Percentiles rank a stretch among this genome's conserved stretches.
phyloP scores from a whole-genome alignment of 1,139 yeast species.

The Debaryomycetaceae sp. region DNA sequence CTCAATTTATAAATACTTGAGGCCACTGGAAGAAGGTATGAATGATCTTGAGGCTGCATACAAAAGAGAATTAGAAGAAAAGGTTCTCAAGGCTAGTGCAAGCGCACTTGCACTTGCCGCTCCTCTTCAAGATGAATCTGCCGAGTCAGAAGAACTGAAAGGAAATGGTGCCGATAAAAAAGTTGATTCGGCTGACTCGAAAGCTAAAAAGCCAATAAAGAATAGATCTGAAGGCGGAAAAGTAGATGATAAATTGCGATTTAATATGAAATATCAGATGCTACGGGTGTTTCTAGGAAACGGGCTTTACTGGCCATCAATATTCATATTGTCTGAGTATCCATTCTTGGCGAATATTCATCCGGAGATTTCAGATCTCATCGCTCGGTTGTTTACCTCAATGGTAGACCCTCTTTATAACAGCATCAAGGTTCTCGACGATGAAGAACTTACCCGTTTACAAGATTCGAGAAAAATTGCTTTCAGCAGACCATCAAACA shows the following conservation, averaged over 20 bases:
- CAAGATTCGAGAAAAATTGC: slow-evolving; percentile 23
- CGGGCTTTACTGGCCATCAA: slow-evolving; percentile 64
- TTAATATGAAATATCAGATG: slow-evolving; percentile 34
- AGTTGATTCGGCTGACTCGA: slow-evolving; percentile 13
- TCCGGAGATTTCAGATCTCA: slow-evolving; percentile 46
- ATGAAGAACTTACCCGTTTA: slow-evolving; percentile 18
- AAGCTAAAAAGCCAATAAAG: slow-evolving; percentile 7
- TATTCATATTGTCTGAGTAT: slow-evolving; percentile 55
- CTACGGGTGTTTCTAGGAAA: slow-evolving; percentile 53
- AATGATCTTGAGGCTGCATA: slow-evolving; percentile 40
- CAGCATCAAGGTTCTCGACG: slow-evolving; percentile 12
- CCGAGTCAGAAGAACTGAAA: slow-evolving; percentile 20
- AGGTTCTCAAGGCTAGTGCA: slow-evolving; percentile 62
- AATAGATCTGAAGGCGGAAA: slow-evolving; percentile 7
- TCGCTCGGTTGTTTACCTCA: slow-evolving; percentile 48
- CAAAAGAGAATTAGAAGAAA: slow-evolving; percentile 54
- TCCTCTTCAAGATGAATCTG: slow-evolving; percentile 70
- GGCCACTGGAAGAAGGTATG: slow-evolving; percentile 45
- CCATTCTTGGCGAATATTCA: slow-evolving; percentile 63
- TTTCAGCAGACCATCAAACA: slow-evolving; percentile 29
- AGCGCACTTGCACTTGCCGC: slow-evolving; percentile 88
- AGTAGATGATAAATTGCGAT: slow-evolving; percentile 14
- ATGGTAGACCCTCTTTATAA: slow-evolving; percentile 52
- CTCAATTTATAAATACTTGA: slow-evolving; percentile 53
- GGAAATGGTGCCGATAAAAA: slow-evolving; percentile 41